These are phyloP conservation scores for Solioccasus polychromus DNA, from an alignment of 768 basidiomycete genomes.

Conservation along the genomic window DNA sequence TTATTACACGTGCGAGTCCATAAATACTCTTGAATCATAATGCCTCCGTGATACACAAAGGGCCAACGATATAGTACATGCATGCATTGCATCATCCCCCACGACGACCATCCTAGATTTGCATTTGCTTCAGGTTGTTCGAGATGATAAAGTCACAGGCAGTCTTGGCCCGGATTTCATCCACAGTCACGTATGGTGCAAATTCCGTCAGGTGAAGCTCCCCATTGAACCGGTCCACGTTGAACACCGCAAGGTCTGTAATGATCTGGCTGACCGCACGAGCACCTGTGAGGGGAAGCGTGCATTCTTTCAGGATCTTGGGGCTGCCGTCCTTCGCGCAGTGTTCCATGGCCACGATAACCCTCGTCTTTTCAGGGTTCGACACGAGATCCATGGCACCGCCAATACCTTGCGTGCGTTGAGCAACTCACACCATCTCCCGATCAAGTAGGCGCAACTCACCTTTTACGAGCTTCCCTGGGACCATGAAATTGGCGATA, in stretches of 20 bases:
- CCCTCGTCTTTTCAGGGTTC: slow-evolving; percentile 90
- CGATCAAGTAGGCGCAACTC: slow-evolving; percentile 2
- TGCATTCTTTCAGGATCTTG: slow-evolving; percentile 79
- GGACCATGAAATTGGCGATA: slow-evolving; percentile 97
- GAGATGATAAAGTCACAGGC: slow-evolving; percentile 70
- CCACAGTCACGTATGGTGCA: slow-evolving; percentile 73
- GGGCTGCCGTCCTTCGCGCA: slow-evolving; percentile 82
- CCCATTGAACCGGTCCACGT: slow-evolving; percentile 72
- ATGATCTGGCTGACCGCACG: slow-evolving; percentile 84
- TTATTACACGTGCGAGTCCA: background rate
- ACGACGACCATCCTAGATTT: slow-evolving; percentile 11
- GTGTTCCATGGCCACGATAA: slow-evolving; percentile 87
- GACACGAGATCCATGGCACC: slow-evolving; percentile 95
- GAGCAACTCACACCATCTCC: slow-evolving; percentile 34
- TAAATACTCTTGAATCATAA: slow-evolving; percentile 4
- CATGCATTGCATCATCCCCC: slow-evolving; percentile 1
- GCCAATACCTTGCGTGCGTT: slow-evolving; percentile 63
- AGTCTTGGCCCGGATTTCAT: slow-evolving; percentile 81
- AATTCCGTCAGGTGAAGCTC: slow-evolving; percentile 71
- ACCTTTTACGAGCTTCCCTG: slow-evolving; percentile 86
- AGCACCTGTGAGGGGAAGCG: slow-evolving; percentile 83
- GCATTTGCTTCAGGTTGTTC: slow-evolving; percentile 49
- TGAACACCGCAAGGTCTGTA: slow-evolving; percentile 87
- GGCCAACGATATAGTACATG: background rate
- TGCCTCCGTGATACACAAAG: slow-evolving; percentile 1